phyloP scores from a whole-genome alignment of 2,329 filamentous ascomycete species.

The Teratosphaeria nubilosa region DNA sequence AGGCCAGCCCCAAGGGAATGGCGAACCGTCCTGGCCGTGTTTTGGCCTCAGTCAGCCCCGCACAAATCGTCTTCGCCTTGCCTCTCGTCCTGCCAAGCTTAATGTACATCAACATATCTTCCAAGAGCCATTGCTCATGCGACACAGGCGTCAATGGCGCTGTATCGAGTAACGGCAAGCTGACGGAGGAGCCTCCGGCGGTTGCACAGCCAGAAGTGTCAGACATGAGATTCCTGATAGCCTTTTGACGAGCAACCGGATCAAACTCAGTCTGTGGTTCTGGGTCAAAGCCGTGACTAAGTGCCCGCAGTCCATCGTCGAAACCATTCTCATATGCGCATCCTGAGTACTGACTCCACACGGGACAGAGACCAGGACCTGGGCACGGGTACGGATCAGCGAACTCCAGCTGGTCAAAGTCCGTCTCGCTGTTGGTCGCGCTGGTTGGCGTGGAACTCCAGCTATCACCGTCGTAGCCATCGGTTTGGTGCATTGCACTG shows the following conservation, averaged over 20 bases:
- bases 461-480: constrained; percentile 14
- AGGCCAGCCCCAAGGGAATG: constrained; percentile 1
- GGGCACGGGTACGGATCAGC: constrained; percentile 5
- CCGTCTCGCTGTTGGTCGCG: constrained; percentile 12
- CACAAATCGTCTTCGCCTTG: constrained; percentile 11
- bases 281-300: constrained; percentile 17
- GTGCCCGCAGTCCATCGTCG: constrained; percentile 18
- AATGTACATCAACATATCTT: constrained; percentile 5
- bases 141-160: constrained; percentile 10
- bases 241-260: constrained; percentile 13
- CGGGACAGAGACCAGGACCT: constrained; percentile 12
- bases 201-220: constrained; percentile 18
- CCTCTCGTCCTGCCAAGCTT: constrained; percentile 5
- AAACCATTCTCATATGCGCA: constrained; percentile 23
- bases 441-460: constrained; percentile 15
- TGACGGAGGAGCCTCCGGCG: constrained; percentile 22
- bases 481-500: constrained; percentile 17
- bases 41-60: background rate
- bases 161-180: constrained; percentile 17
- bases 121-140: constrained; percentile 8
- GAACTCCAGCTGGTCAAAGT: constrained; percentile 5
- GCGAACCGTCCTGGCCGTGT: background rate
- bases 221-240: constrained; percentile 7
- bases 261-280: constrained; percentile 1
- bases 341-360: constrained; percentile 16